Percentiles rank a stretch among this genome's conserved stretches.
Conservation (phyloP, 129 eudicot genomes). For the Helianthus annuus region DNA sequence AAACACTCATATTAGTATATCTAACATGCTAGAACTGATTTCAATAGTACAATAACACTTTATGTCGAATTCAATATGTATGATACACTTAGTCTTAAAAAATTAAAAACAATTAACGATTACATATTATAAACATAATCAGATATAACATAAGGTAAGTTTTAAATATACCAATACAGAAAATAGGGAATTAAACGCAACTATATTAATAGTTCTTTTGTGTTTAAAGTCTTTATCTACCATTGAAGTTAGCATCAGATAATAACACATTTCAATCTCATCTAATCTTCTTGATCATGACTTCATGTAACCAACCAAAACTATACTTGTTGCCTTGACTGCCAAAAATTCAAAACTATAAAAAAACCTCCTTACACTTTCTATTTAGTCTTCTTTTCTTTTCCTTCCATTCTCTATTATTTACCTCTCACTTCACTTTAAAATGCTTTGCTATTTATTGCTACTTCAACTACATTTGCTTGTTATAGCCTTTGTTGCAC, state of each 20-base stretch:
- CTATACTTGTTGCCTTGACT: constrained; percentile 34
- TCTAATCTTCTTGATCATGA: constrained; percentile 10
- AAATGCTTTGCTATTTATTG: constrained; percentile 19
- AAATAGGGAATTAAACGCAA: background rate
- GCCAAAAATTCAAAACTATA: constrained; percentile 8
- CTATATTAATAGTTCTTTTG: constrained; percentile 7
- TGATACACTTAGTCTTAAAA: background rate
- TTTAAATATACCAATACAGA: background rate
- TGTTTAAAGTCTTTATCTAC: constrained; percentile 27
- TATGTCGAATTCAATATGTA: background rate
- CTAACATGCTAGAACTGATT: too few species aligned
- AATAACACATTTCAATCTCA: constrained; percentile 19
- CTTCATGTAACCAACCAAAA: constrained; percentile 26
- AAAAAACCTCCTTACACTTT: constrained; percentile 20
- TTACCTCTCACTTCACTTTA: constrained; percentile 29
- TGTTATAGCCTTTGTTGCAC: constrained; percentile 40
- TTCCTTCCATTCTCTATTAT: constrained; percentile 36
- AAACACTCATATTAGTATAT: too few species aligned
- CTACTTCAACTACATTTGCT: constrained; percentile 38
- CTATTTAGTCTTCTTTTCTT: constrained; percentile 27
- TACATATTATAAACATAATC: too few species aligned
- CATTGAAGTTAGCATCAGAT: constrained; percentile 38
- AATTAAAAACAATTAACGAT: too few species aligned
- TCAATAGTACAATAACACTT: background rate
- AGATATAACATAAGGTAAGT: background rate